phyloP scores from a whole-genome alignment of 2,329 filamentous ascomycete species.

The Colletotrichum tofieldiae region DNA sequence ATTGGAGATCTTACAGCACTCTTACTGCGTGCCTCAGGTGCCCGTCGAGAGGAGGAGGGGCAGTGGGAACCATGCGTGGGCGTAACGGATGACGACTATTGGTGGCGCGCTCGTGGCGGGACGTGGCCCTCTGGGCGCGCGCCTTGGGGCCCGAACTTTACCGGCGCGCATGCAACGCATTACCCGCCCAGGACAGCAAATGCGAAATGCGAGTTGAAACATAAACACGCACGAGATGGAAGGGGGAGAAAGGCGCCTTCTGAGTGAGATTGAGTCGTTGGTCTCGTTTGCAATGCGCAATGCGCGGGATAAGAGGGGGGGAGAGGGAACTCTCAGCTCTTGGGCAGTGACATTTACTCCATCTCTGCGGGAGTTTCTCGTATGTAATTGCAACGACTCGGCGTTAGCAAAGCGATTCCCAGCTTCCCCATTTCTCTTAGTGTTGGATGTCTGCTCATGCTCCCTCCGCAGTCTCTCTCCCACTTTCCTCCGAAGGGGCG shows the following conservation, averaged over 20 bases:
- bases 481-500: constrained; percentile 18
- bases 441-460: not conserved
- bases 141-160: constrained; percentile 38
- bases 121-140: constrained; percentile 19
- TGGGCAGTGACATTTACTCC: not conserved
- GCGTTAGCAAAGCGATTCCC: not conserved
- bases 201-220: constrained; percentile 4
- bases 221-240: not conserved
- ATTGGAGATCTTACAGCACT: not conserved
- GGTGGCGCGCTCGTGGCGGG: constrained; percentile 24
- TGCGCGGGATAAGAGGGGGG: not conserved
- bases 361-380: not conserved
- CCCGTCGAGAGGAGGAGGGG: not conserved
- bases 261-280: not conserved
- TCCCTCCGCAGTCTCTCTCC: constrained; percentile 4
- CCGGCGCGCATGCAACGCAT: constrained; percentile 30
- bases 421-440: constrained; percentile 5
- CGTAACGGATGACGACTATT: constrained; percentile 28
- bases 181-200: constrained; percentile 1
- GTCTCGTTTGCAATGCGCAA: not conserved
- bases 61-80: constrained; percentile 11
- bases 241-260: no score
- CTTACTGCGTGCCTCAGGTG: not conserved
- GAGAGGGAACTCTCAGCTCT: not conserved
- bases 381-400: not conserved